Percentiles rank a stretch among this genome's conserved stretches.
Evolutionary conservation across 2,329 filamentous ascomycete genomes (phyloP).

Genomic region (Aureobasidium leucospermi): DNA sequence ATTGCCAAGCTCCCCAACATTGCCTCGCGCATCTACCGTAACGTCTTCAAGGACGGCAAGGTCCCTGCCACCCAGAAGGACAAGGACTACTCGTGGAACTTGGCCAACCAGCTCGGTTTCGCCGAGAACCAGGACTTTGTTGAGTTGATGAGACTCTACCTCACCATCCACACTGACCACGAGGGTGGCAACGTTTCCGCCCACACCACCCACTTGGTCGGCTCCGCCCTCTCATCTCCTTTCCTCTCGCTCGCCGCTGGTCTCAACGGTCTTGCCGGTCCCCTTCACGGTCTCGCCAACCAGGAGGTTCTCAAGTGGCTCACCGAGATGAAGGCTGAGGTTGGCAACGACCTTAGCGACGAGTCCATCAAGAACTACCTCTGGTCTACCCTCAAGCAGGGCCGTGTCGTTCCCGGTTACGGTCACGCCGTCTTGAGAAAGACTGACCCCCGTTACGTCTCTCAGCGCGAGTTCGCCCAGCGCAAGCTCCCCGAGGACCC

Average conservation of each 20-base stretch:
- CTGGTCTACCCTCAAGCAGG: slow-evolving; percentile 91
- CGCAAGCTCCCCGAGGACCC: slow-evolving; percentile 92
- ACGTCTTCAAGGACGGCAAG: slow-evolving; percentile 99
- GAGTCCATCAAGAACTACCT: slow-evolving; percentile 97
- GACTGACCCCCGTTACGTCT: slow-evolving; percentile 98
- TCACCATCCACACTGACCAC: slow-evolving; percentile 99
- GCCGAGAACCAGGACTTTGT: slow-evolving; percentile 92
- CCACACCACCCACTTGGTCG: slow-evolving; percentile 97
- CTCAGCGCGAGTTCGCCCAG: slow-evolving; percentile 94
- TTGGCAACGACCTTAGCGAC: slow-evolving; percentile 94
- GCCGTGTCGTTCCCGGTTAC: slow-evolving; percentile 95
- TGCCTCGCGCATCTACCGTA: slow-evolving; percentile 98
- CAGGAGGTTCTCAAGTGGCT: slow-evolving; percentile 99
- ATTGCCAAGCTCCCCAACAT: slow-evolving; percentile 99
- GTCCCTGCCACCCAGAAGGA: slow-evolving; percentile 93
- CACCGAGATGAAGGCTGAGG: slow-evolving; percentile 92
- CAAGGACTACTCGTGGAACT: slow-evolving; percentile 99
- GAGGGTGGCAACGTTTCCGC: slow-evolving; percentile 98
- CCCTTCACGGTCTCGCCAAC: slow-evolving; percentile 98
- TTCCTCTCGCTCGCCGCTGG: slow-evolving; percentile 95
- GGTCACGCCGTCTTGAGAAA: slow-evolving; percentile 98
- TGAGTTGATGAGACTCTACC: slow-evolving; percentile 96
- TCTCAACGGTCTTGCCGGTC: slow-evolving; percentile 95
- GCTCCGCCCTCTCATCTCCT: slow-evolving; percentile 90
- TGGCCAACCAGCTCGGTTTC: slow-evolving; percentile 98